A percentile compares a stretch with the other conserved stretches of the same genome.
Evolutionary conservation across 805 yeast genomes (phyloP).

Genomic region (Saccharomycopsis javanensis): DNA sequence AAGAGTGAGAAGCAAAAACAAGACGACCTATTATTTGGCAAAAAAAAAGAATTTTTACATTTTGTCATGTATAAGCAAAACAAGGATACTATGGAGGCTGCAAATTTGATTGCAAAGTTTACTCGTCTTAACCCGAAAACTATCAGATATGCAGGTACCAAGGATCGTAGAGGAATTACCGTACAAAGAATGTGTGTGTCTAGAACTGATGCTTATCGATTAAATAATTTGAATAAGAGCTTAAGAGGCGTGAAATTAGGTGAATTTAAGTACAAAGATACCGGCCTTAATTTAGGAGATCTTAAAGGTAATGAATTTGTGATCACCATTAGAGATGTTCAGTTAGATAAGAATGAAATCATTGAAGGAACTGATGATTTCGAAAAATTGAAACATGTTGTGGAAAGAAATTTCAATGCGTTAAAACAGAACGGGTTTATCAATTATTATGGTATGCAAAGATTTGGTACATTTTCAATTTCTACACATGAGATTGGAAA

Average conservation of each 20-base stretch:
- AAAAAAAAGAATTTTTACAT: slow-evolving; percentile 56
- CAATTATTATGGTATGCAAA: slow-evolving; percentile 95
- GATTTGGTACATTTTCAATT: slow-evolving; percentile 92
- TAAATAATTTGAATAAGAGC: slow-evolving; percentile 65
- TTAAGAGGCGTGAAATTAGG: slow-evolving; percentile 75
- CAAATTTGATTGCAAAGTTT: slow-evolving; percentile 59
- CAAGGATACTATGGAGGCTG: slow-evolving; percentile 96
- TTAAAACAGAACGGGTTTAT: slow-evolving; percentile 68
- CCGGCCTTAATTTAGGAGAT: slow-evolving; percentile 66
- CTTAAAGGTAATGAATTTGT: slow-evolving; percentile 81
- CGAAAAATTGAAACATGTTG: slow-evolving; percentile 32
- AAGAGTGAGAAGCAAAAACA: slow-evolving; percentile 23
- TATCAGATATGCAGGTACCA: slow-evolving; percentile 86
- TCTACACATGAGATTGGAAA: slow-evolving; percentile 86
- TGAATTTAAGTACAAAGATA: slow-evolving; percentile 57
- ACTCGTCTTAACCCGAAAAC: slow-evolving; percentile 63
- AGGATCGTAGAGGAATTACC: slow-evolving; percentile 93
- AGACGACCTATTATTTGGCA: slow-evolving; percentile 66
- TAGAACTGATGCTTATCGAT: slow-evolving; percentile 61
- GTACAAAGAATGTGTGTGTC: slow-evolving; percentile 71
- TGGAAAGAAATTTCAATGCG: slow-evolving; percentile 45
- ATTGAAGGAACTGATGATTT: background rate
- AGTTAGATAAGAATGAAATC: slow-evolving; percentile 26
- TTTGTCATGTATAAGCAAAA: slow-evolving; percentile 86
- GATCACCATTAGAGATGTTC: slow-evolving; percentile 72